phyloP scores from a whole-genome alignment of 768 basidiomycete genomes.

The Rickenella mellea region DNA sequence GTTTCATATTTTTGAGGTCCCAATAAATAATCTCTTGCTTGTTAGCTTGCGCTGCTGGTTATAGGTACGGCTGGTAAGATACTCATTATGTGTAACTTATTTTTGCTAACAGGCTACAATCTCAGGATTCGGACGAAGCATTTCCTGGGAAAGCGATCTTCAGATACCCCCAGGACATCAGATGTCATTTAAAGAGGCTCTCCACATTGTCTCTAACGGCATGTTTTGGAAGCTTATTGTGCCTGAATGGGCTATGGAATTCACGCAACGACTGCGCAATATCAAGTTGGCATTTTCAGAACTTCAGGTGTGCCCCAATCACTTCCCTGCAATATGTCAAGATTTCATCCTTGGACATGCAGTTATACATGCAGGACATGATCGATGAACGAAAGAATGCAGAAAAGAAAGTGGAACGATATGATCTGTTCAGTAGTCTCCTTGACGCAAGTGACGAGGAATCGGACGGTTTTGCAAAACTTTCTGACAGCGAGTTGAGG shows the following conservation, averaged over 20 bases:
- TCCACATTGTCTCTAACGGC: constrained; percentile 18
- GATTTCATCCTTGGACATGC: too few relatives aligned
- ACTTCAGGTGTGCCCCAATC: constrained; percentile 18
- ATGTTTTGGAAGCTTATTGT: constrained; percentile 16
- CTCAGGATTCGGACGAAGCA: constrained; percentile 41
- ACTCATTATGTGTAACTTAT: neutral
- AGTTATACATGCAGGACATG: constrained; percentile 46
- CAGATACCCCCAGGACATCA: constrained; percentile 31
- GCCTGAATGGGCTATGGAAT: constrained; percentile 16
- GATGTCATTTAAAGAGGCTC: constrained; percentile 20
- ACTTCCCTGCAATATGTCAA: neutral
- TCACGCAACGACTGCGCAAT: constrained; percentile 12
- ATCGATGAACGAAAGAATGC: constrained; percentile 30
- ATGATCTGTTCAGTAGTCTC: constrained; percentile 45
- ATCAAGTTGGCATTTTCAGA: constrained; percentile 17
- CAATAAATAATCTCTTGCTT: neutral
- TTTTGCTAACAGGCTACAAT: neutral
- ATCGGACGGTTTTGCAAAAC: constrained; percentile 15
- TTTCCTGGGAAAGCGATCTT: constrained; percentile 39
- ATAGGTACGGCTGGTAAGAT: constrained; percentile 41
- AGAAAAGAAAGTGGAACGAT: constrained; percentile 26
- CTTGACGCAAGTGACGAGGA: constrained; percentile 36
- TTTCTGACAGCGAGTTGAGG: constrained; percentile 35
- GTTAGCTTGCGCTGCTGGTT: constrained; percentile 44
- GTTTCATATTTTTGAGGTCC: neutral